Conservation (phyloP, 2,329 filamentous ascomycete genomes). For the Paecilomyces niveus region DNA sequence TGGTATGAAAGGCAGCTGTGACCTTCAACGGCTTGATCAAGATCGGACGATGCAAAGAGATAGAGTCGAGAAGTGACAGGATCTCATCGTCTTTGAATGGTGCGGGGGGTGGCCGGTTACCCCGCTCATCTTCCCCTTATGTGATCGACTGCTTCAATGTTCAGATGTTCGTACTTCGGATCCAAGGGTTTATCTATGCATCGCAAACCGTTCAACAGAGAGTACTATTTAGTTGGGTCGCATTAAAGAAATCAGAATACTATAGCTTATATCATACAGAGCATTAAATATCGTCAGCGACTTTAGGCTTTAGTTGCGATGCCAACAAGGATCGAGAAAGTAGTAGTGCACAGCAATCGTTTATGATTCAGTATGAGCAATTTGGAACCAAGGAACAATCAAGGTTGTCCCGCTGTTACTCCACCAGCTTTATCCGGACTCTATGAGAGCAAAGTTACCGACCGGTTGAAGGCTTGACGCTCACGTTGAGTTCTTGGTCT, state of each 20-base stretch:
- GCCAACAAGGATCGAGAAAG: not conserved
- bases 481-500: not conserved
- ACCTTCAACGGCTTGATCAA: constrained; percentile 4
- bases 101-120: constrained; percentile 1
- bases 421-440: not conserved
- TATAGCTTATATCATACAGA: not conserved
- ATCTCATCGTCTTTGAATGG: constrained; percentile 1
- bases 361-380: not conserved
- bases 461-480: not conserved
- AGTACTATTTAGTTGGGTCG: not conserved
- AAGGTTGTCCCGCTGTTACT: not conserved
- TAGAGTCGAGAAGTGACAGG: not conserved
- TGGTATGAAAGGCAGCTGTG: constrained; percentile 5
- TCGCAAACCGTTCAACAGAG: not conserved
- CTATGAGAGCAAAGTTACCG: not conserved
- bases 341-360: not conserved
- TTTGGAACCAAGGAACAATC: not conserved
- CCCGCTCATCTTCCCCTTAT: not conserved
- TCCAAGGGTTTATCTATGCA: not conserved
- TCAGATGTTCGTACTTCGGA: not conserved
- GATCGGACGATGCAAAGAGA: constrained; percentile 1
- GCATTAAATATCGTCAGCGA: not conserved
- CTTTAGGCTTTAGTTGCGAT: not conserved
- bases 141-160: not conserved
- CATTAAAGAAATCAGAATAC: not conserved